Evolutionary conservation across 1,284 basidiomycete species (phyloP).

Genomic region (Paramarasmius palmivorus): DNA sequence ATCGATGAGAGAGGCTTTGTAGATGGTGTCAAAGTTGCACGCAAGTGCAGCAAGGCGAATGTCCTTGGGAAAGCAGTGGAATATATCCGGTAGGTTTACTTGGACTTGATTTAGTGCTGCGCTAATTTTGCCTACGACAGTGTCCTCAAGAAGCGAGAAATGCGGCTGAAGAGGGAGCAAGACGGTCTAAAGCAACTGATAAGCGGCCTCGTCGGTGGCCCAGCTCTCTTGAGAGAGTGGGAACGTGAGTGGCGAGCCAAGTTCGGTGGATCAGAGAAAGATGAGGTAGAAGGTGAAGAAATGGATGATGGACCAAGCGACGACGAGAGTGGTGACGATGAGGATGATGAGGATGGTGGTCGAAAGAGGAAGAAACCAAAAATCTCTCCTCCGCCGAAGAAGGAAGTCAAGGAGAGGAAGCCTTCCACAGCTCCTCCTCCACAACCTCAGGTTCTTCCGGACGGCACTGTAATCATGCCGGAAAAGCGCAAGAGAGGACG

Average conservation of each 20-base stretch:
- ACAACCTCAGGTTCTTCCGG: conserved; percentile 15
- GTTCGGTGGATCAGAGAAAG: conserved; percentile 75
- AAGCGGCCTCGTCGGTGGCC: conserved; percentile 68
- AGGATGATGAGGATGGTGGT: conserved; percentile 48
- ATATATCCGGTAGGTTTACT: conserved; percentile 56
- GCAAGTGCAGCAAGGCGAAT: conserved; percentile 84
- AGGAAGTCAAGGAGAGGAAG: conserved; percentile 32
- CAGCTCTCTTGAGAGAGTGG: conserved; percentile 69
- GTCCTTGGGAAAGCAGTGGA: conserved; percentile 82
- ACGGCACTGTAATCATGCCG: conserved; percentile 34
- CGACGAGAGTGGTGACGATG: conserved; percentile 57
- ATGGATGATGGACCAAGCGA: conserved; percentile 50
- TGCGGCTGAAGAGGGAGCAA: conserved; percentile 69
- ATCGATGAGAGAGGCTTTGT: conserved; percentile 77
- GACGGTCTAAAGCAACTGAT: conserved; percentile 69
- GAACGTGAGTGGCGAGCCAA: conserved; percentile 68
- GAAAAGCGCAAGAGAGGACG: conserved; percentile 83
- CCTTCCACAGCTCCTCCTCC: conserved; percentile 22
- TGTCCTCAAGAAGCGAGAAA: conserved; percentile 74
- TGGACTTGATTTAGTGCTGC: background rate
- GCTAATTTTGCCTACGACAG: conserved; percentile 28
- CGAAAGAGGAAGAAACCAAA: conserved; percentile 62
- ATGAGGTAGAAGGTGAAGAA: conserved; percentile 62
- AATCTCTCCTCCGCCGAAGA: conserved; percentile 33
- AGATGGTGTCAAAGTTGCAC: conserved; percentile 80